These are phyloP conservation scores for Solanum gracilifrons DNA, from an alignment of 257 asterid genomes.

Conservation along the genomic window DNA sequence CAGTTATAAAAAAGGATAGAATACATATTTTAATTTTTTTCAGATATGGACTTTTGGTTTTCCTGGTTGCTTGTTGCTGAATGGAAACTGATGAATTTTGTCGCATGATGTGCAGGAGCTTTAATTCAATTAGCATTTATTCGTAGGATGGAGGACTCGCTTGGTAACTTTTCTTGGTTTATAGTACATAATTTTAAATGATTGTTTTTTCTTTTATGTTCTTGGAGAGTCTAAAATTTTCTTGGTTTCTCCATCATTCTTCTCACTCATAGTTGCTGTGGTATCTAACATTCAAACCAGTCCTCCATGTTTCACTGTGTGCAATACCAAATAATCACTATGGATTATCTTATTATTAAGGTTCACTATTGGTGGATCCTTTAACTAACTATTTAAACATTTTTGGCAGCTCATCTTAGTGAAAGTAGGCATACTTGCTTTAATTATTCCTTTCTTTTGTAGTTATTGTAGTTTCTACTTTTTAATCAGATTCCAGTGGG, in stretches of 20 bases:
- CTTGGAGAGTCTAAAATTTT: background rate
- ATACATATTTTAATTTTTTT: background rate
- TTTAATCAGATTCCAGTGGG: background rate
- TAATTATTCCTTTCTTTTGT: background rate
- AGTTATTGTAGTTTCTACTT: background rate
- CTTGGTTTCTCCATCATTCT: background rate
- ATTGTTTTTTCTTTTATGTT: background rate
- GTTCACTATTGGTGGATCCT: background rate
- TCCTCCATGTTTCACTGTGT: background rate
- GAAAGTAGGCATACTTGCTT: background rate
- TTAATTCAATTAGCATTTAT: constrained; percentile 59
- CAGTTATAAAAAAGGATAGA: background rate
- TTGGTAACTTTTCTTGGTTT: constrained; percentile 35
- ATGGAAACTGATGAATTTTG: background rate
- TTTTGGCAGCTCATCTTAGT: background rate
- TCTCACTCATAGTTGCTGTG: background rate
- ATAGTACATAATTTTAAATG: background rate
- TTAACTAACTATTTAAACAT: background rate
- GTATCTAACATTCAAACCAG: background rate
- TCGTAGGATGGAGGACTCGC: constrained; percentile 62
- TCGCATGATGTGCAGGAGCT: constrained; percentile 44
- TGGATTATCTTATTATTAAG: background rate
- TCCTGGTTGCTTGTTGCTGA: background rate
- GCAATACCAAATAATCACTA: background rate
- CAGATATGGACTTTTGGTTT: background rate